Conservation (phyloP, 1,284 basidiomycete species). For the Moniliella sp. region DNA sequence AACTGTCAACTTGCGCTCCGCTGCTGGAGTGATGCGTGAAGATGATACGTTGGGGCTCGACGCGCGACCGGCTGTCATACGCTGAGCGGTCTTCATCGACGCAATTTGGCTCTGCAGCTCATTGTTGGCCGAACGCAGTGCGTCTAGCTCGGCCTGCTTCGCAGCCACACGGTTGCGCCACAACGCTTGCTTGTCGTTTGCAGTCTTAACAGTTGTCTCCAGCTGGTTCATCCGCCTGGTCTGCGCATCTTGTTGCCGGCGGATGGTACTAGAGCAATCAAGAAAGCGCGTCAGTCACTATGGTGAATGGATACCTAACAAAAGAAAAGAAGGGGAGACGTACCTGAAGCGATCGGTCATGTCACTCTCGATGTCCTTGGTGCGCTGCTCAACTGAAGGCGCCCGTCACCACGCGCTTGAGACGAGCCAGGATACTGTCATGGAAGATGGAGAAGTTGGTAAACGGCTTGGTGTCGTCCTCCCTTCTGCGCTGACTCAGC, state of each 20-base stretch:
- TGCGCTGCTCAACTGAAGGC: slow-evolving; percentile 64
- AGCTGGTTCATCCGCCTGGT: slow-evolving; percentile 87
- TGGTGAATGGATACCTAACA: neutral
- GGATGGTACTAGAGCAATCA: slow-evolving; percentile 43
- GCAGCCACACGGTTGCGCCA: slow-evolving; percentile 62
- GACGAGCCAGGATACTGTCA: slow-evolving; percentile 67
- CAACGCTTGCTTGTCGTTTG: slow-evolving; percentile 57
- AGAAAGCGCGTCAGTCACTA: neutral
- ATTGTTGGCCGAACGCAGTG: slow-evolving; percentile 41
- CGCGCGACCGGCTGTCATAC: slow-evolving; percentile 7
- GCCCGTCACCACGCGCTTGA: slow-evolving; percentile 65
- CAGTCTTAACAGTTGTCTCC: slow-evolving; percentile 61
- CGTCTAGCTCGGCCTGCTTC: slow-evolving; percentile 70
- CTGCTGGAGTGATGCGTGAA: slow-evolving; percentile 18
- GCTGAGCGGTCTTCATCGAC: slow-evolving; percentile 42
- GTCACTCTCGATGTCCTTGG: slow-evolving; percentile 54
- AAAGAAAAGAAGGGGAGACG: slow-evolving; percentile 9
- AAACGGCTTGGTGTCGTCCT: slow-evolving; percentile 58
- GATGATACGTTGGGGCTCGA: slow-evolving; percentile 14
- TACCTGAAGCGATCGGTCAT: slow-evolving; percentile 48
- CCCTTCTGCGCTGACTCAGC: slow-evolving; percentile 24
- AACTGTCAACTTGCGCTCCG: slow-evolving; percentile 55
- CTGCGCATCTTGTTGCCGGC: slow-evolving; percentile 63
- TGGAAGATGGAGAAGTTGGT: slow-evolving; percentile 84
- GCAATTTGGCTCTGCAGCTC: slow-evolving; percentile 57